phyloP scores from a whole-genome alignment of 495 filamentous ascomycete species.

The Aspergillus asperescens region DNA sequence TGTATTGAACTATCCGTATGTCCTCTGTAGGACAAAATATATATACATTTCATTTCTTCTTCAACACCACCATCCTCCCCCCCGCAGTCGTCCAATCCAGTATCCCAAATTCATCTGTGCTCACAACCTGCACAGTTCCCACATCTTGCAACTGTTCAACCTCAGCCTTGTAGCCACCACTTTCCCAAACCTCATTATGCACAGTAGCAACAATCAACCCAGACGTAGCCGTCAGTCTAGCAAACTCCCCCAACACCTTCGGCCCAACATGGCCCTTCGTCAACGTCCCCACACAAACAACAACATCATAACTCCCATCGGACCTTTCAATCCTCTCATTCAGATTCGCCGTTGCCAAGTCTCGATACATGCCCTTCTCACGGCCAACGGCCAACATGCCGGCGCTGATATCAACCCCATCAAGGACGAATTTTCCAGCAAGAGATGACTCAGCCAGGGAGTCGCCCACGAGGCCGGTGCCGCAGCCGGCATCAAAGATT shows the following conservation, averaged over 20 bases:
- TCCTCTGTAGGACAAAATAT: not conserved
- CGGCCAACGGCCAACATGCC: not conserved
- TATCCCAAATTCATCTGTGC: not conserved
- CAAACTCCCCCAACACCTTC: not conserved
- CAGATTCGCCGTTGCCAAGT: not conserved
- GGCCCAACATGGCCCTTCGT: not conserved
- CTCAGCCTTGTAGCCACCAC: not conserved
- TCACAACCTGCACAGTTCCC: not conserved
- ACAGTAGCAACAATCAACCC: not conserved
- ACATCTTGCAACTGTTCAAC: not conserved
- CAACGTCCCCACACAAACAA: not conserved
- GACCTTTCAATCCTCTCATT: not conserved
- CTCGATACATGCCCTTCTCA: not conserved
- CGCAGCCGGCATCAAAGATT: not conserved
- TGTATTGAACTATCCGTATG: no score
- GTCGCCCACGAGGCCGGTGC: not conserved
- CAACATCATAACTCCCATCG: not conserved
- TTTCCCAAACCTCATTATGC: not conserved
- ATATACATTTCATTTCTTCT: not conserved
- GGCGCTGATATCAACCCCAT: not conserved
- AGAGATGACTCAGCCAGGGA: not conserved
- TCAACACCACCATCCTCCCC: not conserved
- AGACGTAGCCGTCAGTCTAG: not conserved
- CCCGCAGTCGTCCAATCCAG: not conserved
- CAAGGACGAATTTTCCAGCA: not conserved